Conservation (phyloP, 2,329 filamentous ascomycete genomes). For the Alternaria brassicae region DNA sequence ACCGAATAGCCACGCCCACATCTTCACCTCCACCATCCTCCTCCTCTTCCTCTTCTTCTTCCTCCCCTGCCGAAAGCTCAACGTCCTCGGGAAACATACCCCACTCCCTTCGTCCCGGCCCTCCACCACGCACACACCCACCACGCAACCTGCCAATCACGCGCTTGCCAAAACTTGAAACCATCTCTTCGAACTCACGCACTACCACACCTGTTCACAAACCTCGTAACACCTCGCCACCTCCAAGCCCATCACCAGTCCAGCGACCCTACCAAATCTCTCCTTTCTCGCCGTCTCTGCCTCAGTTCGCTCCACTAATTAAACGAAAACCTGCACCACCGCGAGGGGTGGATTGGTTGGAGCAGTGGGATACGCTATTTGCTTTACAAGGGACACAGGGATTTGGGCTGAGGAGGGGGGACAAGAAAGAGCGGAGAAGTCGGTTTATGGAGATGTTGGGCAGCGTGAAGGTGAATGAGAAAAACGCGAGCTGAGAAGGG, state of each 20-base stretch:
- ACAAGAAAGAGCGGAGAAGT: background rate
- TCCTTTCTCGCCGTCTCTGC: background rate
- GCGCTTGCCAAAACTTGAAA: too few relatives aligned
- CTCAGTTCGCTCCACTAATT: background rate
- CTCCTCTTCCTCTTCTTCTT: background rate
- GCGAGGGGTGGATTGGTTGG: conserved; percentile 16
- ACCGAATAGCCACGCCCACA: too few relatives aligned
- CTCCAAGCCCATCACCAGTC: background rate
- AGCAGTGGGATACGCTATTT: conserved; percentile 14
- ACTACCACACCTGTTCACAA: background rate
- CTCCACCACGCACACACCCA: background rate
- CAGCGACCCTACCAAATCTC: background rate
- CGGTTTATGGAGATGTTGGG: conserved; percentile 3
- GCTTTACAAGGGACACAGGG: conserved; percentile 4
- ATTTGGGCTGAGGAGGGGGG: background rate
- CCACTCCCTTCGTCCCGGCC: background rate
- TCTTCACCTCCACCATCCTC: background rate
- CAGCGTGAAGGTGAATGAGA: background rate
- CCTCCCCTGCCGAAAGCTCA: too few relatives aligned
- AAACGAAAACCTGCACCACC: conserved; percentile 18
- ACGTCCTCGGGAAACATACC: too few relatives aligned
- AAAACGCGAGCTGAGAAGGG: background rate
- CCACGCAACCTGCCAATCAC: background rate
- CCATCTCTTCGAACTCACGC: background rate
- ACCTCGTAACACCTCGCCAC: too few relatives aligned